A percentile compares a stretch with the other conserved stretches of the same genome.
phyloP scores from a whole-genome alignment of 441 rosid genomes.

The Codiaeum variegatum region DNA sequence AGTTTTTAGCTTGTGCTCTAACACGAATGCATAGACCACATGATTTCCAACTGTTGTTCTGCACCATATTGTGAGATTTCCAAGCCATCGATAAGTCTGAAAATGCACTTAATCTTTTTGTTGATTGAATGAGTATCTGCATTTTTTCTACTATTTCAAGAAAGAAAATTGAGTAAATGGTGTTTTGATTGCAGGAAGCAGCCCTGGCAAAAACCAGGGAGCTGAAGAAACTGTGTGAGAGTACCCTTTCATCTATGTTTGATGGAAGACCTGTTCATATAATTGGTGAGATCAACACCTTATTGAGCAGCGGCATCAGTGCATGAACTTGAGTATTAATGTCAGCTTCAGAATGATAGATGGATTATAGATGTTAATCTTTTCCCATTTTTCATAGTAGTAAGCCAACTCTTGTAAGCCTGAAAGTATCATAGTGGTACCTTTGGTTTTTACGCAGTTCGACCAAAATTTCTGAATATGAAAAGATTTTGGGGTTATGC shows the following conservation, averaged over 20 bases:
- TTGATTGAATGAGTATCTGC: neutral
- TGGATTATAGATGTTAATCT: neutral
- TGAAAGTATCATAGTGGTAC: neutral
- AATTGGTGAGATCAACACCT: constrained; percentile 87
- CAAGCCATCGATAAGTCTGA: neutral
- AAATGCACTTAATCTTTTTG: neutral
- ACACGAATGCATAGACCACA: neutral
- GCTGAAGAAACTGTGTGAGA: constrained; percentile 84
- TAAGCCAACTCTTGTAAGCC: constrained; percentile 1
- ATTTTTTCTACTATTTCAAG: neutral
- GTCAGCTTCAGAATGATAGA: neutral
- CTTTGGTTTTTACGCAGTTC: neutral
- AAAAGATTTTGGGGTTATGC: neutral
- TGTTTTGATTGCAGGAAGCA: constrained; percentile 57
- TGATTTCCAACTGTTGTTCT: neutral
- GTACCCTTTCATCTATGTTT: constrained; percentile 73
- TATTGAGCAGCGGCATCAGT: constrained; percentile 58
- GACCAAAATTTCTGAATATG: neutral
- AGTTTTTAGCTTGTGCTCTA: neutral
- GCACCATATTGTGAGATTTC: neutral
- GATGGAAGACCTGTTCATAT: constrained; percentile 96
- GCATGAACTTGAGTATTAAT: constrained; percentile 25
- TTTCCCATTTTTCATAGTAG: neutral
- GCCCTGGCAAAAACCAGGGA: constrained; percentile 77
- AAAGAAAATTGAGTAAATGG: neutral